A percentile compares a stretch with the other conserved stretches of the same genome.
Evolutionary conservation across 75 land plant genomes (phyloP).

Genomic region (Chamaecyparis obtusa): DNA sequence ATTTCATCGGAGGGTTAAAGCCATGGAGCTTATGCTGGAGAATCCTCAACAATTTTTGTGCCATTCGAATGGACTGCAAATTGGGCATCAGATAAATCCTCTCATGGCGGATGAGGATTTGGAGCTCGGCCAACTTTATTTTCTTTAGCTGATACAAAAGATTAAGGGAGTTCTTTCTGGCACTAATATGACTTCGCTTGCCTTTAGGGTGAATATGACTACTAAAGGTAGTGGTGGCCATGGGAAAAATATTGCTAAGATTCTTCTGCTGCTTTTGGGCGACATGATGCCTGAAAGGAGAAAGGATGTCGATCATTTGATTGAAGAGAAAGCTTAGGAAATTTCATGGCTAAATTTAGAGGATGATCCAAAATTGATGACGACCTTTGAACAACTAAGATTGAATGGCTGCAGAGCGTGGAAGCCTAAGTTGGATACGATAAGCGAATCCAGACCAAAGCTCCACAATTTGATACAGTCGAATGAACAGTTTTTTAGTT

Average conservation of each 20-base stretch:
- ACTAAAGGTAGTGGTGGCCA: neutral
- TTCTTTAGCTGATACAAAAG: conserved; percentile 48
- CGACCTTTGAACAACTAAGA: conserved; percentile 22
- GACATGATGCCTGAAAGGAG: conserved; percentile 23
- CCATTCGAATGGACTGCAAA: conserved; percentile 30
- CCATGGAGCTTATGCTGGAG: conserved; percentile 69
- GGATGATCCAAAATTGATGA: conserved; percentile 16
- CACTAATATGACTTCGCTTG: conserved; percentile 37
- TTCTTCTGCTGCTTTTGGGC: conserved; percentile 16
- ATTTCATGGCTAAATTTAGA: conserved; percentile 22
- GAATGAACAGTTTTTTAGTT: neutral
- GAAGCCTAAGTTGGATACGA: conserved; percentile 64
- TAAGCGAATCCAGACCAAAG: conserved; percentile 32
- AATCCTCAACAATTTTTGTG: conserved; percentile 43
- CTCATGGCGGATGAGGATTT: conserved; percentile 56
- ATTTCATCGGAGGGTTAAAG: conserved; percentile 30
- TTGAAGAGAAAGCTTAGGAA: neutral
- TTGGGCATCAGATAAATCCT: conserved; percentile 47
- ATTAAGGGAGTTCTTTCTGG: conserved; percentile 37
- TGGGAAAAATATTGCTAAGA: neutral
- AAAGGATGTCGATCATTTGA: neutral
- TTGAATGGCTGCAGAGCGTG: conserved; percentile 47
- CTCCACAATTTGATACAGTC: conserved; percentile 4
- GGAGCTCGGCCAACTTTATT: conserved; percentile 49
- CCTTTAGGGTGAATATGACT: conserved; percentile 32